Evolutionary conservation across 495 filamentous ascomycete species (phyloP).

Genomic region (Hypoxylon crocopeplum): DNA sequence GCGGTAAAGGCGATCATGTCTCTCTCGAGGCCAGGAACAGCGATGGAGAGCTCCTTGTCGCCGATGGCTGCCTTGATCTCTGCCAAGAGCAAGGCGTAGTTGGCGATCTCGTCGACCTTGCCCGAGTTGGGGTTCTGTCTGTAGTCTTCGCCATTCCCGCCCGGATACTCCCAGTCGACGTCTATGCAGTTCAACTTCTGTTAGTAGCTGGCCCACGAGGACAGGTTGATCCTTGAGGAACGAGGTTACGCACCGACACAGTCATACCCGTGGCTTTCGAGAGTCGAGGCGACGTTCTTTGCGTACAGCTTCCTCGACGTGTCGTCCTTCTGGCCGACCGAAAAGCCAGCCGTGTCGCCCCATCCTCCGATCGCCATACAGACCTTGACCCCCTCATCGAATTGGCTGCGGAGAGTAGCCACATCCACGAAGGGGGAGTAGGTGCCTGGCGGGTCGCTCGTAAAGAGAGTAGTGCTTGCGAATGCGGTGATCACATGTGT

Average conservation of each 20-base stretch:
- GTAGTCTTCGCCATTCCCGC: constrained; percentile 67
- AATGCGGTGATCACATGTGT: constrained; percentile 68
- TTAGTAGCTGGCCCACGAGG: constrained; percentile 1
- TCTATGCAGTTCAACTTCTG: constrained; percentile 31
- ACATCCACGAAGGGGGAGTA: constrained; percentile 60
- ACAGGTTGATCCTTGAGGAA: neutral
- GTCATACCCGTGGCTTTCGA: constrained; percentile 62
- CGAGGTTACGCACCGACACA: constrained; percentile 50
- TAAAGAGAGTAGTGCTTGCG: constrained; percentile 61
- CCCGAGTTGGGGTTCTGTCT: constrained; percentile 62
- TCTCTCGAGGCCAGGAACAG: constrained; percentile 61
- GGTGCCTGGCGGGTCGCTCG: constrained; percentile 47
- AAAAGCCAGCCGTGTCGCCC: constrained; percentile 66
- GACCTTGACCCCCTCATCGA: constrained; percentile 60
- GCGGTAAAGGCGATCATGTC: constrained; percentile 71
- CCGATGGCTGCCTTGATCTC: constrained; percentile 64
- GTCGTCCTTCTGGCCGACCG: constrained; percentile 57
- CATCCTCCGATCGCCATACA: constrained; percentile 71
- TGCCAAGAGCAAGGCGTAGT: constrained; percentile 63
- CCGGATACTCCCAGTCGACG: constrained; percentile 75
- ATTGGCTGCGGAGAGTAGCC: constrained; percentile 56
- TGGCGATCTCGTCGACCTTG: constrained; percentile 64
- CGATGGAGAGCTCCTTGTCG: constrained; percentile 67
- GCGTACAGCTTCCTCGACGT: constrained; percentile 60
- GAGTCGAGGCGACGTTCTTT: constrained; percentile 60